Evolutionary conservation across 2,329 filamentous ascomycete genomes (phyloP).

Genomic region (Fusarium chuoi): DNA sequence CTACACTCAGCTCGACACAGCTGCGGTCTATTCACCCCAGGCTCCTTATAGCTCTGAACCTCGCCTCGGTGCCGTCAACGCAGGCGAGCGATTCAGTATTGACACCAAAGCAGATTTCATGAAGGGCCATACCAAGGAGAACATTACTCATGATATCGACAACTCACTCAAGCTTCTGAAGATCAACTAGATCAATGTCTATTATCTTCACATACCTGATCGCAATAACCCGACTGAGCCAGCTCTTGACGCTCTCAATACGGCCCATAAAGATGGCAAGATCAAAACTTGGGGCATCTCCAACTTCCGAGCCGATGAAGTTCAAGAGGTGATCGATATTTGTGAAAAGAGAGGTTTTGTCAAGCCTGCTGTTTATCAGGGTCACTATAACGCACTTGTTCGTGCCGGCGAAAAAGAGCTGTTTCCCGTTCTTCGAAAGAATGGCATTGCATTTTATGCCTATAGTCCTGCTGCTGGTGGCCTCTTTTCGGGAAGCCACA

Average conservation of each 20-base stretch:
- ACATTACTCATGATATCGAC: slow-evolving; percentile 46
- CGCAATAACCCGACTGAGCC: slow-evolving; percentile 55
- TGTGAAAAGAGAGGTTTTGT: slow-evolving; percentile 55
- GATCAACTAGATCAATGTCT: slow-evolving; percentile 31
- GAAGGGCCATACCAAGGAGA: slow-evolving; percentile 44
- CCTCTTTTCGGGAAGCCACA: slow-evolving; percentile 42
- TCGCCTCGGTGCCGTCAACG: slow-evolving; percentile 43
- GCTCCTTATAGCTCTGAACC: slow-evolving; percentile 46
- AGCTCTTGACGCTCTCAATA: slow-evolving; percentile 53
- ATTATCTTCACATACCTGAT: slow-evolving; percentile 47
- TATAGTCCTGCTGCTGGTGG: slow-evolving; percentile 48
- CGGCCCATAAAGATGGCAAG: slow-evolving; percentile 53
- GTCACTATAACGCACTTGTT: slow-evolving; percentile 58
- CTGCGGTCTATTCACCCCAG: slow-evolving; percentile 45
- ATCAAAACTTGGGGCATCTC: slow-evolving; percentile 59
- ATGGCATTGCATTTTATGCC: slow-evolving; percentile 56
- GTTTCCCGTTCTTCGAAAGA: slow-evolving; percentile 54
- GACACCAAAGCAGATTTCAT: slow-evolving; percentile 50
- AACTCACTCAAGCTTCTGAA: slow-evolving; percentile 47
- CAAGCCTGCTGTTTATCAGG: slow-evolving; percentile 58
- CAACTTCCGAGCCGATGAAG: slow-evolving; percentile 57
- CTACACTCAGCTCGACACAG: slow-evolving; percentile 47
- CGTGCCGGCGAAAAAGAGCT: slow-evolving; percentile 55
- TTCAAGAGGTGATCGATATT: slow-evolving; percentile 54
- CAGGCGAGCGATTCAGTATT: slow-evolving; percentile 46